Conservation (phyloP, 768 basidiomycete species). For the Dentipellis fragilis region DNA sequence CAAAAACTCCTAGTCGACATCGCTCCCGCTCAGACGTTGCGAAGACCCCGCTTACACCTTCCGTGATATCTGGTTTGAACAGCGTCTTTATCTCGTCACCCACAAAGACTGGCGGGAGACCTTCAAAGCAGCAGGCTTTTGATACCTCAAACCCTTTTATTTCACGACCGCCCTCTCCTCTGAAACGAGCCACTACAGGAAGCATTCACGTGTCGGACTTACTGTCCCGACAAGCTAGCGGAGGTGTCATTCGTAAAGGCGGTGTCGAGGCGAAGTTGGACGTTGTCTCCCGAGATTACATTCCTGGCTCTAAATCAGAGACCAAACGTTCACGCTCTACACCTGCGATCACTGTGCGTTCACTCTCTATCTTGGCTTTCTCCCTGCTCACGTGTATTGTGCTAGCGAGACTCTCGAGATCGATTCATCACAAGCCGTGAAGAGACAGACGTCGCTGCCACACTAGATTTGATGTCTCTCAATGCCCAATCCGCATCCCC, state of each 20-base stretch:
- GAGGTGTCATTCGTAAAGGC: slow-evolving; percentile 66
- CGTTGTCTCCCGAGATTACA: slow-evolving; percentile 69
- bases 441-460: slow-evolving; percentile 46
- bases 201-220: slow-evolving; percentile 40
- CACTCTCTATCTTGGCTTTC: neutral
- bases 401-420: slow-evolving; percentile 46
- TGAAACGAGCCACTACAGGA: slow-evolving; percentile 46
- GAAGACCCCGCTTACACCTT: slow-evolving; percentile 39
- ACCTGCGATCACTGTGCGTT: slow-evolving; percentile 32
- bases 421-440: slow-evolving; percentile 62
- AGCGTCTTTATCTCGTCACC: slow-evolving; percentile 24
- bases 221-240: slow-evolving; percentile 51
- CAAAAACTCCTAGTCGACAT: slow-evolving; percentile 38
- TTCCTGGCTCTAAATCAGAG: slow-evolving; percentile 50
- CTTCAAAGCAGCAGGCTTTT: slow-evolving; percentile 21
- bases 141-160: slow-evolving; percentile 60
- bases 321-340: slow-evolving; percentile 68
- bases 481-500: slow-evolving; percentile 56
- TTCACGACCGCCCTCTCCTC: slow-evolving; percentile 49
- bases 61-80: slow-evolving; percentile 29
- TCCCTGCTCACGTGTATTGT: slow-evolving; percentile 4
- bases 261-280: slow-evolving; percentile 70
- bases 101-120: slow-evolving; percentile 19
- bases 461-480: slow-evolving; percentile 53
- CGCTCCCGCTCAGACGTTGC: slow-evolving; percentile 37